These are phyloP conservation scores for Amanita rimosa DNA, from an alignment of 768 basidiomycete species.

Conservation along the genomic window DNA sequence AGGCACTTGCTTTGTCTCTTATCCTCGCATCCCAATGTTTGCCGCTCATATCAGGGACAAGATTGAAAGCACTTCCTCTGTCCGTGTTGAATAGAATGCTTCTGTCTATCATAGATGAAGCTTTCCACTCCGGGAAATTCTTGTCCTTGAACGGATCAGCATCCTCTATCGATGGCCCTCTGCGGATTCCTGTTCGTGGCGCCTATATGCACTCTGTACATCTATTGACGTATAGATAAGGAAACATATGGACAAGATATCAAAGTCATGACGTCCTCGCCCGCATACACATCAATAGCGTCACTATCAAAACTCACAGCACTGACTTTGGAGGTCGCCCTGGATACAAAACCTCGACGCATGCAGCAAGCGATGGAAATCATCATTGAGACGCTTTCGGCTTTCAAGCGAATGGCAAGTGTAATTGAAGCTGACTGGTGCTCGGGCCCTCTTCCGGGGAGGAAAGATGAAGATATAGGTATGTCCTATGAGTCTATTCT, in stretches of 20 bases:
- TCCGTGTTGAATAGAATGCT: constrained; percentile 23
- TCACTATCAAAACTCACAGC: constrained; percentile 25
- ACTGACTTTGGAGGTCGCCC: constrained; percentile 20
- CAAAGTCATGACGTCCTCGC: constrained; percentile 16
- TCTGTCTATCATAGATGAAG: constrained; percentile 37
- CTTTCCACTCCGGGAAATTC: constrained; percentile 49
- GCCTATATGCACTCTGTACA: neutral
- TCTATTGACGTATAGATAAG: constrained; percentile 4
- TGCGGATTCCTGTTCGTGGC: constrained; percentile 21
- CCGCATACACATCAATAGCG: constrained; percentile 12
- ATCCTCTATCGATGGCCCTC: constrained; percentile 14
- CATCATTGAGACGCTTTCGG: constrained; percentile 19
- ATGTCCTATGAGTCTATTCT: constrained; percentile 5
- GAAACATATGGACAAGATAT: constrained; percentile 15
- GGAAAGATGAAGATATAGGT: constrained; percentile 23
- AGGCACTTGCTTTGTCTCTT: constrained; percentile 37
- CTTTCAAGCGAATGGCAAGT: constrained; percentile 24
- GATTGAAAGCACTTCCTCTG: constrained; percentile 52
- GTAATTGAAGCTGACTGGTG: constrained; percentile 40
- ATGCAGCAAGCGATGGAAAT: constrained; percentile 20
- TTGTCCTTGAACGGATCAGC: constrained; percentile 18
- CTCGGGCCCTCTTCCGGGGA: constrained; percentile 24
- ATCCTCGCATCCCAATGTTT: constrained; percentile 53
- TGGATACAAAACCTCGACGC: constrained; percentile 20
- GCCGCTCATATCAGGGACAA: constrained; percentile 38